phyloP scores from a whole-genome alignment of 305 asterid species.

The Stenogyne calaminthoides region DNA sequence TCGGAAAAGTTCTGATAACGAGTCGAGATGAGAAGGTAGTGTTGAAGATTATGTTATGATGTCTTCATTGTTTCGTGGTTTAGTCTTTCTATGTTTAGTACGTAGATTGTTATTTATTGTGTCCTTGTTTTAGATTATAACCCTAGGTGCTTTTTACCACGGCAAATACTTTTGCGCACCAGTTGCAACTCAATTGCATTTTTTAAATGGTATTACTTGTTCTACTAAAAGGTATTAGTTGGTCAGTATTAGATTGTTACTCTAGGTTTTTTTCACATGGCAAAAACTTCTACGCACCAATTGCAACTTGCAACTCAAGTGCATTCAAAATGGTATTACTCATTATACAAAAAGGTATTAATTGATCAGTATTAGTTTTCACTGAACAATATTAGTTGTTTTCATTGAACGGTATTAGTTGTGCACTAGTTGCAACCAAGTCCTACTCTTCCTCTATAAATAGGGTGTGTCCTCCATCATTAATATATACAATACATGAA shows the following conservation, averaged over 20 bases:
- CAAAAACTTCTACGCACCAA: too few species aligned
- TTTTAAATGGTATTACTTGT: not conserved
- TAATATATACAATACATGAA: too few species aligned
- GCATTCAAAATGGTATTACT: not conserved
- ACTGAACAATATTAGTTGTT: not conserved
- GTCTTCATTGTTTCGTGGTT: not conserved
- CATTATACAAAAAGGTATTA: not conserved
- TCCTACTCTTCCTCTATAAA: too few species aligned
- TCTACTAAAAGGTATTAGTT: not conserved
- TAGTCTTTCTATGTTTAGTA: not conserved
- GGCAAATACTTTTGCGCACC: too few species aligned
- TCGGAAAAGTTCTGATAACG: conserved; percentile 27
- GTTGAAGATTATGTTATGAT: not conserved
- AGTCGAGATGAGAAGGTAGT: conserved; percentile 27
- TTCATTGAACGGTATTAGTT: not conserved
- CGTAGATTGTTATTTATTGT: not conserved
- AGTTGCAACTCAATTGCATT: too few species aligned
- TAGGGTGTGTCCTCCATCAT: too few species aligned
- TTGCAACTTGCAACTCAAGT: too few species aligned
- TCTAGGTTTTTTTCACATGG: too few species aligned
- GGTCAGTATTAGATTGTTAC: not conserved
- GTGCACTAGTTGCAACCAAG: not conserved
- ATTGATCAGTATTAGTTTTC: not conserved
- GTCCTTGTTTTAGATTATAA: not conserved
- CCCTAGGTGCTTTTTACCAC: not conserved